Percentiles rank a stretch among this genome's conserved stretches.
Conservation (phyloP, 768 basidiomycete genomes). For the Leccinum truebloodii region DNA sequence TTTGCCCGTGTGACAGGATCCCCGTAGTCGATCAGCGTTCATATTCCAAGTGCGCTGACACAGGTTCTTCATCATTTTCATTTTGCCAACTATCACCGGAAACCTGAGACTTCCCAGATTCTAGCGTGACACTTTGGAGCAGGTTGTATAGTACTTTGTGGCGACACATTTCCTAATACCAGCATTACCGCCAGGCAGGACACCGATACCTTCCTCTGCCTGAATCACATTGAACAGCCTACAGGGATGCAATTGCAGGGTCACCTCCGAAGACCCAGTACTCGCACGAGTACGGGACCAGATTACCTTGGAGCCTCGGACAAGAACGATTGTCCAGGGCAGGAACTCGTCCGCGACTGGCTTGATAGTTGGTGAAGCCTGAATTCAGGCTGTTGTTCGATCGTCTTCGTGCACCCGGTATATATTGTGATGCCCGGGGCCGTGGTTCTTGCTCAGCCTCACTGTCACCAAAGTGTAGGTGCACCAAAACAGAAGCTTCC, state of each 20-base stretch:
- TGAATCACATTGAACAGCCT: not conserved
- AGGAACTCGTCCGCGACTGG: not conserved
- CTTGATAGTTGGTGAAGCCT: not conserved
- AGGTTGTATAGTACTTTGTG: too few relatives aligned
- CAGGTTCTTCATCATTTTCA: not conserved
- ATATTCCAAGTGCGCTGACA: not conserved
- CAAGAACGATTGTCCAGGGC: not conserved
- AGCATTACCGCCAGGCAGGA: not conserved
- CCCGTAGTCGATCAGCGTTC: not conserved
- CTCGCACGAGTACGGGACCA: not conserved
- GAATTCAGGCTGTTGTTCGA: not conserved
- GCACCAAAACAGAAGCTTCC: not conserved
- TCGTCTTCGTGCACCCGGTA: not conserved
- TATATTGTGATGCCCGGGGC: not conserved
- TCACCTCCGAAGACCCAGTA: not conserved
- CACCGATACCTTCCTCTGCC: not conserved
- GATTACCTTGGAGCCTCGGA: not conserved
- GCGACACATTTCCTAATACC: not conserved
- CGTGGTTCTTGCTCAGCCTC: not conserved
- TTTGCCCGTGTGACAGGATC: not conserved
- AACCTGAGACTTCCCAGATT: not conserved
- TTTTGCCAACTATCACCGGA: not conserved
- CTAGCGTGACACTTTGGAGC: not conserved
- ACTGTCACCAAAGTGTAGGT: not conserved
- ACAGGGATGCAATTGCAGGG: not conserved